Evolutionary conservation across 2,329 filamentous ascomycete species (phyloP), one percentile per base, ranked within the genome.

Genomic region (Pseudogymnoascus sp.): DNA sequence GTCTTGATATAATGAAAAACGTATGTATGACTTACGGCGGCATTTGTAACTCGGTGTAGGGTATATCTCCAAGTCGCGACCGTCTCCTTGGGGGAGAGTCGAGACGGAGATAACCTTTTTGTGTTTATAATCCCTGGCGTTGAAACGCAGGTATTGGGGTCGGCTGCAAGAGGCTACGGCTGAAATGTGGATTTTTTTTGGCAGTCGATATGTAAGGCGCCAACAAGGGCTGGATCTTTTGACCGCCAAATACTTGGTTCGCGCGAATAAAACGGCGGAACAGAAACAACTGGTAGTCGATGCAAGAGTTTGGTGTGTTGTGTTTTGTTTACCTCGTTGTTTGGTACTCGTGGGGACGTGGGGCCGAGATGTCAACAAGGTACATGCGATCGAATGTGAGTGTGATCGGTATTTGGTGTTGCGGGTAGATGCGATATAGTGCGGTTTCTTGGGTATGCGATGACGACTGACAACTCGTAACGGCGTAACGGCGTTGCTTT

Each of bases 41-140:
- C 59, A 61, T 61, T 31, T 56, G 50, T 13, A 42, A 40, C 7
- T 61, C 38, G 33, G 38, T 61, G 33, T 61, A 69, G 68, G 69
- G 70, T 68, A 67, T 71, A 72, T 72, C 70, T 69, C 67, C 66
- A 66, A 64, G 68, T 67, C 67, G 64, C 70, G 68, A 72, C 70
- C 67, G 70, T 69, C 70, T 70, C 66, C 67, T 65, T 64, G n/a
- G 29, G 69, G 72, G 70, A 72, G 68, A 71, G 70, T 68, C 70
- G 69, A 67, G 70, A 71, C 62, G 66, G 69, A 70, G 70, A 72
- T 69, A 71, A 65, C 64, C 70, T 61, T 61, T 61, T 38, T 61
- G 35, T 42, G 59, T 38, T 42, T 40, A 61, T 61, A 61, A 61
- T 61, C 59, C 59, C 59, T 40, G 59, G 35, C 38, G 59, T 19